Conservation (phyloP, 2,329 filamentous ascomycete species). For the Calycina herbarum region DNA sequence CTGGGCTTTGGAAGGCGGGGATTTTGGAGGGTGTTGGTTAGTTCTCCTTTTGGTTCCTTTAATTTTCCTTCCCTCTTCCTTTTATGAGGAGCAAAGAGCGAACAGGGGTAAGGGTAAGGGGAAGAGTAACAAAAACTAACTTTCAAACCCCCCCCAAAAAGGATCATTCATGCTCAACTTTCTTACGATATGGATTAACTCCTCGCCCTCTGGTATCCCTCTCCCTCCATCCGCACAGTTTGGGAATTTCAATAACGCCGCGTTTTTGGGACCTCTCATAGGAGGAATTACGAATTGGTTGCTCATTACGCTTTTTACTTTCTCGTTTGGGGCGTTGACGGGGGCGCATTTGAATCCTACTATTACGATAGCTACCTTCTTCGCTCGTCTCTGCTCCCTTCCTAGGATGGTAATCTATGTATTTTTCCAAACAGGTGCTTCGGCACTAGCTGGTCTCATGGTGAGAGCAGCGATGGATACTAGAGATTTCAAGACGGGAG, state of each 20-base stretch:
- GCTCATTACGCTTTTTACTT: conserved; percentile 49
- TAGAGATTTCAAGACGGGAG: conserved; percentile 34
- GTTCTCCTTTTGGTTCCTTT: neutral
- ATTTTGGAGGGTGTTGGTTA: conserved; percentile 43
- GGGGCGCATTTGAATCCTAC: conserved; percentile 55
- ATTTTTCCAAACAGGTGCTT: conserved; percentile 43
- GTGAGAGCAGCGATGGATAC: conserved; percentile 38
- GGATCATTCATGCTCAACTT: too few species aligned
- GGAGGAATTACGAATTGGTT: conserved; percentile 36
- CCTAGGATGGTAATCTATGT: conserved; percentile 51
- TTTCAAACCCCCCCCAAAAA: too few species aligned
- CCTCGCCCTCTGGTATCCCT: neutral
- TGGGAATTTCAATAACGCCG: conserved; percentile 20
- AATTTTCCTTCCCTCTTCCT: too few species aligned
- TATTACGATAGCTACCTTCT: conserved; percentile 55
- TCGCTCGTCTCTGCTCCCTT: conserved; percentile 49
- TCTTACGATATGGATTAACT: too few species aligned
- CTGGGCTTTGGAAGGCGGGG: conserved; percentile 43
- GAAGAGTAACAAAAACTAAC: too few species aligned
- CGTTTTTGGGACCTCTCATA: conserved; percentile 36
- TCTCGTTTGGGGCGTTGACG: conserved; percentile 47
- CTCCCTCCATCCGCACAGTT: conserved; percentile 5
- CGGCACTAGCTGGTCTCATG: conserved; percentile 40
- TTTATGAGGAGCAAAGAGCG: too few species aligned
- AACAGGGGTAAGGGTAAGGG: too few species aligned